phyloP scores from a whole-genome alignment of 495 filamentous ascomycete genomes.

The Pyronema omphalodes region DNA sequence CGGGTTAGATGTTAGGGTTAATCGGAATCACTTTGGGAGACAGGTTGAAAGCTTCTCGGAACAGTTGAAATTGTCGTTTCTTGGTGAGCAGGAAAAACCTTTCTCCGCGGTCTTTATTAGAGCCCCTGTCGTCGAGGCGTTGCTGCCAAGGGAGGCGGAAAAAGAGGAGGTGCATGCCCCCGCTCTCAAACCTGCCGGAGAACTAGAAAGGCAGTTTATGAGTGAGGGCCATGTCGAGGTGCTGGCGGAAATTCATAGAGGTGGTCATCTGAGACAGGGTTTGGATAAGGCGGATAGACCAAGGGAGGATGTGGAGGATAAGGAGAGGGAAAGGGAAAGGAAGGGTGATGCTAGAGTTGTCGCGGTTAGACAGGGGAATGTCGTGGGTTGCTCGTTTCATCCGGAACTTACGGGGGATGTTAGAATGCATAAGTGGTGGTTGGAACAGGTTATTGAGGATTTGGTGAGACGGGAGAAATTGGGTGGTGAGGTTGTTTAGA shows the following conservation, averaged over 20 bases:
- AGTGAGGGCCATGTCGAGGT: conserved; percentile 34
- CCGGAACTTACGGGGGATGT: conserved; percentile 81
- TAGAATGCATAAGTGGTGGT: conserved; percentile 89
- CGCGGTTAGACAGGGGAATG: conserved; percentile 80
- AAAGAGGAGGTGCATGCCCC: conserved; percentile 56
- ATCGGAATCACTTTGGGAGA: conserved; percentile 89
- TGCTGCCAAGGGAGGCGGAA: conserved; percentile 31
- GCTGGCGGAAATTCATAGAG: conserved; percentile 33
- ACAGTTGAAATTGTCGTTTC: conserved; percentile 54
- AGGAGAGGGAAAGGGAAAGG: conserved; percentile 27
- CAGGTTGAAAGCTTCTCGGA: conserved; percentile 86
- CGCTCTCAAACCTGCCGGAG: conserved; percentile 8
- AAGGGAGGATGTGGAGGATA: conserved; percentile 14
- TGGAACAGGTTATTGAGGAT: conserved; percentile 44
- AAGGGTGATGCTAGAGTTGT: conserved; percentile 42
- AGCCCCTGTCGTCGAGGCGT: conserved; percentile 76
- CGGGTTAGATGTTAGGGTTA: conserved; percentile 75
- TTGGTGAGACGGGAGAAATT: conserved; percentile 18
- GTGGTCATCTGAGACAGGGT: conserved; percentile 21
- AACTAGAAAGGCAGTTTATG: conserved; percentile 9
- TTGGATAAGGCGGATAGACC: conserved; percentile 27
- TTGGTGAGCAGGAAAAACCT: conserved; percentile 31
- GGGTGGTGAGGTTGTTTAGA: background rate
- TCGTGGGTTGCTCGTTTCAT: conserved; percentile 93
- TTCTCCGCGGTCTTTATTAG: conserved; percentile 86